phyloP scores from a whole-genome alignment of 2,329 filamentous ascomycete genomes.

The Ophiostoma piceae region DNA sequence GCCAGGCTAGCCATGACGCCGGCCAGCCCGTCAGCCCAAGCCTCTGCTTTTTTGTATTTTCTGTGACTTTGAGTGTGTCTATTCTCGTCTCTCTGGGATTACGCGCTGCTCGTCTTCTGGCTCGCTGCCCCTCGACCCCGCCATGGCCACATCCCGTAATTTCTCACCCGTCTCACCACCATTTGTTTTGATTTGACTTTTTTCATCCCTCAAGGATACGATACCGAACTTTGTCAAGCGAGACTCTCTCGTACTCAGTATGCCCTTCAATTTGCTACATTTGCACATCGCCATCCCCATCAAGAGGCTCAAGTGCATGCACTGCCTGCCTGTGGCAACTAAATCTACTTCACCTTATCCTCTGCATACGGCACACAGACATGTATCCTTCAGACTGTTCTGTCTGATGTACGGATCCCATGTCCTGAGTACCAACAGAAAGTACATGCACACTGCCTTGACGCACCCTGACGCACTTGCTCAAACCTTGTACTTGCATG shows the following conservation, averaged over 20 bases:
- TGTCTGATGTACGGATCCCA: neutral
- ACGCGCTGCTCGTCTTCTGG: too few relatives aligned
- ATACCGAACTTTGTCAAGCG: too few relatives aligned
- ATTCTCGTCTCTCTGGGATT: neutral
- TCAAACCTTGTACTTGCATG: slow-evolving; percentile 13
- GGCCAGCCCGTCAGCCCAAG: slow-evolving; percentile 15
- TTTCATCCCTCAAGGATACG: too few relatives aligned
- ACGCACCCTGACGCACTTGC: slow-evolving; percentile 12
- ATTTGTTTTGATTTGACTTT: neutral
- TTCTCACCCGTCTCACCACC: neutral
- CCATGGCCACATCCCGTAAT: slow-evolving; percentile 2
- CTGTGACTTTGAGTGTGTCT: neutral
- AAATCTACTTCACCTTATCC: neutral
- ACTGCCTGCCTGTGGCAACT: slow-evolving; percentile 4
- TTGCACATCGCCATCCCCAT: neutral
- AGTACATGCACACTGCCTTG: slow-evolving; percentile 5
- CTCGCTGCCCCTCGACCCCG: neutral
- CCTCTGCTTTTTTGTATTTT: neutral
- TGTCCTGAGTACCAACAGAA: neutral
- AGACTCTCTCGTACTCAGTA: neutral
- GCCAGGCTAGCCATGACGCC: slow-evolving; percentile 19
- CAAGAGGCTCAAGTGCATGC: slow-evolving; percentile 13
- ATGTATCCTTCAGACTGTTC: neutral
- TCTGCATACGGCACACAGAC: neutral
- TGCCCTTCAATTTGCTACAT: neutral